Conservation (phyloP, 2,329 filamentous ascomycete species). For the Penicillium psychrosexuale region DNA sequence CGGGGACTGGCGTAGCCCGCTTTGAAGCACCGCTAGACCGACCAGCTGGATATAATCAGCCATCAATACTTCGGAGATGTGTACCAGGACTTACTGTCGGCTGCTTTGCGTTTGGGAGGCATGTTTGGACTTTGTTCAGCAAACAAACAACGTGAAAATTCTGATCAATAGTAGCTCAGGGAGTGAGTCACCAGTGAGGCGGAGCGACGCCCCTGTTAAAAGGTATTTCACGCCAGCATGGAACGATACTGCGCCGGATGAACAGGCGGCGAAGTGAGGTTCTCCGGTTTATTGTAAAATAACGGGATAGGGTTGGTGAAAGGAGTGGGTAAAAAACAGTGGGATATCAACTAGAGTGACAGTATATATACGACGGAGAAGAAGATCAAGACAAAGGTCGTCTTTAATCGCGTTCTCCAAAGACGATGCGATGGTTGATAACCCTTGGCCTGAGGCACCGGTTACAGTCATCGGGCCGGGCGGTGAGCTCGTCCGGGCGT, state of each 20-base stretch:
- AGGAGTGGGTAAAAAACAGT: neutral
- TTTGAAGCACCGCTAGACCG: slow-evolving; percentile 48
- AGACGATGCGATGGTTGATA: slow-evolving; percentile 5
- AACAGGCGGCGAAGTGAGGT: slow-evolving; percentile 11
- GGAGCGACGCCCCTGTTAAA: slow-evolving; percentile 12
- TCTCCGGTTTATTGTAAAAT: neutral
- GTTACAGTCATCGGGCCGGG: neutral
- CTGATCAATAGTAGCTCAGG: neutral
- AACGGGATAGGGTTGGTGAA: neutral
- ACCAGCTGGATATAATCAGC: slow-evolving; percentile 38
- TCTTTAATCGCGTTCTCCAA: neutral
- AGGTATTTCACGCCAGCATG: slow-evolving; percentile 20
- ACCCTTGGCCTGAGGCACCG: slow-evolving; percentile 27
- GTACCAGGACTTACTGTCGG: slow-evolving; percentile 44
- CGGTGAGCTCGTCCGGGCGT: neutral
- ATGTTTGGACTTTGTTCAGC: slow-evolving; percentile 43
- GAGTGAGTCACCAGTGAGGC: slow-evolving; percentile 6
- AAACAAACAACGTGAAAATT: neutral
- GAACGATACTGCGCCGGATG: slow-evolving; percentile 15
- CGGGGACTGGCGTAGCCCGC: slow-evolving; percentile 47
- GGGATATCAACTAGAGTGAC: neutral
- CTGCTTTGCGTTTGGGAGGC: slow-evolving; percentile 70
- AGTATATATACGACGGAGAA: neutral
- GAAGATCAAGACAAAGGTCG: neutral
- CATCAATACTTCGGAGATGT: slow-evolving; percentile 19